Base-by-base conservation (phyloP, 2,329 filamentous ascomycete genomes). In the Aureobasidium sp. region DNA sequence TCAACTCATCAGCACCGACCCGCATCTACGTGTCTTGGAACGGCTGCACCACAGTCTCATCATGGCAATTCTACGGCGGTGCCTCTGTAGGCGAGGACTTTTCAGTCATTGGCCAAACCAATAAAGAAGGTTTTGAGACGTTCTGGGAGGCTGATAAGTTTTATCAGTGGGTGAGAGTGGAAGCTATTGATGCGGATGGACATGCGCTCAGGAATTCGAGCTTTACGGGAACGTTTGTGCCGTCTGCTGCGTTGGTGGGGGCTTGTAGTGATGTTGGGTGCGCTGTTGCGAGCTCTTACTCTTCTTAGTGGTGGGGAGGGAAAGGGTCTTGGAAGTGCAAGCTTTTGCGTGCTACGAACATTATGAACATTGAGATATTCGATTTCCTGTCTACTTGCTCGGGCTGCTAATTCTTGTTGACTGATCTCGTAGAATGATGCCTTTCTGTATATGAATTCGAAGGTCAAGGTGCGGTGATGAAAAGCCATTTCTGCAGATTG, bases 11-110 rank as follows among this genome's bases (percentile, higher is more conserved):
- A 5, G 56, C 68, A 1, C 69, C 70, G 0, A 72, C 65, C 10
- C 68, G 72, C 2, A 67, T 78, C 7, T 84, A 82, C 68, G 79
- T 83, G 1, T 81, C 77, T 10, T 79, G 77, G 77, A 79, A 79
- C 63, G 77, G 77, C 9, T 76, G 75, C 0, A 79, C 77, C 0
- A 75, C 76, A 29, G 70, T 78, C n/a, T 63, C 64, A 2, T 66
- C 62, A 1, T 79, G 82, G 82, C 70, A 73, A 3, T 81, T 82
- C 65, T 81, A 77, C 65, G 76, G 63, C 26, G 63, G 56, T 1
- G 34, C 46, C 13, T 29, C 57, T 5, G 64, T 67, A 8, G 64
- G 62, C 7, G 65, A 69, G 12, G 51, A 47, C 3, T 67, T 68
- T 29, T 26, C 57, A 0, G 56, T 52, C 3, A 61, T 69, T 12